phyloP scores from a whole-genome alignment of 83 land plant species.

The Larix sibirica region DNA sequence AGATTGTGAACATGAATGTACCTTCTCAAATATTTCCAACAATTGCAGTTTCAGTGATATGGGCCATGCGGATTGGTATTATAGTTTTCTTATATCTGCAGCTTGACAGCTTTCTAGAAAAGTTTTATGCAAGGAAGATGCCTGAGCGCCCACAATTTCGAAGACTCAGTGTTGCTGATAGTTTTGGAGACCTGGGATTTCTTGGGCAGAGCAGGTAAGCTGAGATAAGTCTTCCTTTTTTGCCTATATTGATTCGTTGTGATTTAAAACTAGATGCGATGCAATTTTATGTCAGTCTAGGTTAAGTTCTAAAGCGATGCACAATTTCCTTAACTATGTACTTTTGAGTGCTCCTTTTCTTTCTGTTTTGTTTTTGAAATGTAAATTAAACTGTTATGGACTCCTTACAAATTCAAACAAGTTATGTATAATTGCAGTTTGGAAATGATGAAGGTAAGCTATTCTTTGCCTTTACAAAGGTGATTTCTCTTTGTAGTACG shows the following conservation, averaged over 20 bases:
- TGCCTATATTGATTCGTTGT: neutral
- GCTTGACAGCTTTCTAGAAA: constrained; percentile 61
- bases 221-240: neutral
- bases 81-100: constrained; percentile 52
- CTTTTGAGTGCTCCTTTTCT: neutral
- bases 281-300: neutral
- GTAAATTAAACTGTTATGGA: too few relatives aligned
- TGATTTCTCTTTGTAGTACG: neutral
- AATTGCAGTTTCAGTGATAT: constrained; percentile 67
- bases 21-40: constrained; percentile 70
- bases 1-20: constrained; percentile 62
- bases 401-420: too few relatives aligned
- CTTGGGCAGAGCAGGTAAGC: constrained; percentile 93
- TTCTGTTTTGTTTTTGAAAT: neutral
- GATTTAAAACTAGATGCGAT: neutral
- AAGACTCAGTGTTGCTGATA: constrained; percentile 19
- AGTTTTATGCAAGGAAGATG: constrained; percentile 56
- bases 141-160: constrained; percentile 30
- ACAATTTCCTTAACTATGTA: neutral
- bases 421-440: neutral
- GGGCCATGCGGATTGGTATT: constrained; percentile 86
- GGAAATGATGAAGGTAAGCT: neutral
- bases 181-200: constrained; percentile 66
- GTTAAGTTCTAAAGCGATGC: neutral
- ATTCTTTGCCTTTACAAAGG: neutral